Base-by-base conservation (phyloP, 805 yeast species). In the Debaryomyces maramus region DNA sequence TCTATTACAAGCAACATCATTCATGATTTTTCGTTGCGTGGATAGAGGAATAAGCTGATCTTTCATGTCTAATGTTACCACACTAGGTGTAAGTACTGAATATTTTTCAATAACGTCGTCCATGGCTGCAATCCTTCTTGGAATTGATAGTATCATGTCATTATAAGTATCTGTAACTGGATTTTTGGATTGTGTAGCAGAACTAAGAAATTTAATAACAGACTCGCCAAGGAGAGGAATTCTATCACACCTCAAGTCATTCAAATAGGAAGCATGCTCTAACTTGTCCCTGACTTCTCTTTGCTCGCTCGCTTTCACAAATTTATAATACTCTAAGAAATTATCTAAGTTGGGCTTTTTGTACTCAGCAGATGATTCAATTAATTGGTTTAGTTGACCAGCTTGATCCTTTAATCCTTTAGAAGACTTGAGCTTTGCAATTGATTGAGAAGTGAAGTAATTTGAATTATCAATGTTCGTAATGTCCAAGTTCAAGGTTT, bases 51-150 rank as follows among this genome's bases (percentile, higher is more conserved):
- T 62, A 1, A 70, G 42, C 31, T 73, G 61, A 31, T 80, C 78
- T 34, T 78, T 72, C 75, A 83, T 72, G 56, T 89, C 91, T 37
- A 86, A 69, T 1, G 88, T 75, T 2, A 89, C 95, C 3, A 80
- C 96, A 3, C 81, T 70, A 0, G 99, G 99, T 0, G 98, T 93
- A 4, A 91, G 76, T 47, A 87, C 91, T 0, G 95, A 87, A 62
- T 73, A 93, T 45, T 83, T 80, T 31, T 86, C 88, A 43, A 91
- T 75, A 0, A 68, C 55, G 23, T 77, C 80, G 7, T 64, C 58
- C 70, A 81, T 67, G 0, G 45, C 32, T 3, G 56, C 60, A 3
- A 53, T 62, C 29, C 71, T 47, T 24, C 52, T 46, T 3, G 58
- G 52, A n/a, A 67, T 43, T 5, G 57, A 45, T 15, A 55, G 40